These are phyloP conservation scores for Lasiodiplodia citricola DNA, from an alignment of 2,329 filamentous ascomycete genomes.

Conservation along the genomic window DNA sequence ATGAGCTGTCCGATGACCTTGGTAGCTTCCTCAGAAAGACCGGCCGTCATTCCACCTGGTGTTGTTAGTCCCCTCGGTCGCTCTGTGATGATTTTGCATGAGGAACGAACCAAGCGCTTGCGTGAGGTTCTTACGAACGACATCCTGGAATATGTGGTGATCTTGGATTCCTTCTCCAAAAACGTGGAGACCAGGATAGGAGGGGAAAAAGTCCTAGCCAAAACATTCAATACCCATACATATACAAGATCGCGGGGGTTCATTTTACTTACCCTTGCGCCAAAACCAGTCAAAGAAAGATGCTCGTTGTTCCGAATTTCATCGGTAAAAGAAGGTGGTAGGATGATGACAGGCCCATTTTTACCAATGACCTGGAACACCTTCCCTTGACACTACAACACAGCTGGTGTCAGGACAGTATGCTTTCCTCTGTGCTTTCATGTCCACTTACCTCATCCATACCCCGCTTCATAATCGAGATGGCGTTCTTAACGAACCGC, in stretches of 20 bases:
- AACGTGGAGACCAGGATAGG: neutral
- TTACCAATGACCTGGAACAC: conserved; percentile 1
- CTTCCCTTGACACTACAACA: neutral
- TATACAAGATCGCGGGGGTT: neutral
- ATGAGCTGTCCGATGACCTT: neutral
- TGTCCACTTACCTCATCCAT: conserved; percentile 7
- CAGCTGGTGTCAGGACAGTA: neutral
- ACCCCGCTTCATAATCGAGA: neutral
- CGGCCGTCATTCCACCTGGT: neutral
- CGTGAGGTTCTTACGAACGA: neutral
- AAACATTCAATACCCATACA: neutral
- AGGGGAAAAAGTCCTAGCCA: neutral
- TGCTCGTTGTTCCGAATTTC: conserved; percentile 7
- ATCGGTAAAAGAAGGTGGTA: neutral
- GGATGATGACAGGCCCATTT: neutral
- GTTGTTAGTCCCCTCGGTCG: neutral
- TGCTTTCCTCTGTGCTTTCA: neutral
- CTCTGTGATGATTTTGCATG: too few relatives aligned
- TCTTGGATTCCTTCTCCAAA: neutral
- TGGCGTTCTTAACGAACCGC: neutral
- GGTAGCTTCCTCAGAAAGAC: neutral
- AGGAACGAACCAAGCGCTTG: neutral
- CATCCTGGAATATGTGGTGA: neutral
- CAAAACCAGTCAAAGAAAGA: neutral
- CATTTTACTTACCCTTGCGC: neutral